Evolutionary conservation across 169 alveolate species (phyloP).

Genomic region (Plasmodium fragile): DNA sequence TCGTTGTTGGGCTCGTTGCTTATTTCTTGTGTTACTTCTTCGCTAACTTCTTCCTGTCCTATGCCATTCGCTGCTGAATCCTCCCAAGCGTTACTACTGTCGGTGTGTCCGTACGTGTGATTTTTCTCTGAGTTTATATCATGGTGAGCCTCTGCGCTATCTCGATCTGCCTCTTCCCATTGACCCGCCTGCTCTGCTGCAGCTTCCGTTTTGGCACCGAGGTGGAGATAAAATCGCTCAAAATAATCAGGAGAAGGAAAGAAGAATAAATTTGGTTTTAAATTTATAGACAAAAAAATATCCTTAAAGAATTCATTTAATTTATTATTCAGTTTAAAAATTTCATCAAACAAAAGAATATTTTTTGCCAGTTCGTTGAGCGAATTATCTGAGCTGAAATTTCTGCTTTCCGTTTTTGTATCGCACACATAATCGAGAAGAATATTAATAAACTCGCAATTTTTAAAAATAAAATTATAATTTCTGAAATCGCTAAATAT

Average conservation of each 20-base stretch:
- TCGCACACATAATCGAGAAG: constrained; percentile 21
- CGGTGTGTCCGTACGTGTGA: background rate
- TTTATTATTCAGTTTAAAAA: constrained; percentile 32
- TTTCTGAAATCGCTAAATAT: constrained; percentile 50
- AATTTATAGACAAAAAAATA: constrained; percentile 16
- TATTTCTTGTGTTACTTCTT: background rate
- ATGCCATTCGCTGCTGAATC: background rate
- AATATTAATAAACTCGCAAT: constrained; percentile 61
- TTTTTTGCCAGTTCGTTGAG: constrained; percentile 45
- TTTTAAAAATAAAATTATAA: constrained; percentile 63
- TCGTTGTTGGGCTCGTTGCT: background rate
- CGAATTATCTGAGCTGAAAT: constrained; percentile 13
- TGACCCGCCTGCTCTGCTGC: background rate
- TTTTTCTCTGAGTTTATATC: background rate
- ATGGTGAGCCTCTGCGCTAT: background rate
- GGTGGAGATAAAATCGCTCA: constrained; percentile 30
- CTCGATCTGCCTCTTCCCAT: background rate
- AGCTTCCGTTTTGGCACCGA: constrained; percentile 6
- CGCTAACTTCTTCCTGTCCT: background rate
- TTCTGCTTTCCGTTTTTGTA: constrained; percentile 11
- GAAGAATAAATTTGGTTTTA: constrained; percentile 32
- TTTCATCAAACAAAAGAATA: constrained; percentile 38
- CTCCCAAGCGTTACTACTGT: background rate
- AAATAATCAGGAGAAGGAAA: constrained; percentile 68
- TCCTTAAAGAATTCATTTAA: constrained; percentile 48